phyloP scores from a whole-genome alignment of 768 basidiomycete genomes.

The Solioccasus polychromus region DNA sequence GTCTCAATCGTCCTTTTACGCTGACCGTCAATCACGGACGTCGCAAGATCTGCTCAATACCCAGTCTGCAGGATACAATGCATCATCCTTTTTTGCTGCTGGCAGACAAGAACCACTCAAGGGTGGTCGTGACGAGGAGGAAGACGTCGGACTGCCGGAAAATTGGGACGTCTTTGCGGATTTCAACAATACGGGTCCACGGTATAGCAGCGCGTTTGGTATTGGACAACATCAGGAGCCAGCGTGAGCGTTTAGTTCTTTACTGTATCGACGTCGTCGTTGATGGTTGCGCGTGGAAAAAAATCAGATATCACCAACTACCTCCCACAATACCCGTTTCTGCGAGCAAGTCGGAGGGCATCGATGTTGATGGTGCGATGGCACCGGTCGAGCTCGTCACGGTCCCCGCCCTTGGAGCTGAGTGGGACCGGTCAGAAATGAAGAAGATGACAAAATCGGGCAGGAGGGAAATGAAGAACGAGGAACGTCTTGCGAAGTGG shows the following conservation, averaged over 20 bases:
- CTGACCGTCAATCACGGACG: slow-evolving; percentile 35
- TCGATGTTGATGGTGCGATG: slow-evolving; percentile 30
- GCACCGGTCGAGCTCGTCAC: slow-evolving; percentile 84
- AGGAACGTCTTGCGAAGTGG: slow-evolving; percentile 57
- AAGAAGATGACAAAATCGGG: slow-evolving; percentile 72
- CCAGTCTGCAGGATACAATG: slow-evolving; percentile 72
- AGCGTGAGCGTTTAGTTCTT: slow-evolving; percentile 40
- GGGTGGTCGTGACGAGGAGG: slow-evolving; percentile 73
- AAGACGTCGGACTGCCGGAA: slow-evolving; percentile 38
- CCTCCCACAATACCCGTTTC: slow-evolving; percentile 24
- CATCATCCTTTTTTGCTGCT: slow-evolving; percentile 60
- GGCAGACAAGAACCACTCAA: slow-evolving; percentile 77
- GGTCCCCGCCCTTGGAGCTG: slow-evolving; percentile 86
- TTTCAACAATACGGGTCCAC: slow-evolving; percentile 83
- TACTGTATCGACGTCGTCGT: slow-evolving; percentile 1
- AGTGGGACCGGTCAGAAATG: slow-evolving; percentile 84
- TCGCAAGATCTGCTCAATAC: slow-evolving; percentile 48
- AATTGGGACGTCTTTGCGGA: slow-evolving; percentile 85
- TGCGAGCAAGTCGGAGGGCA: slow-evolving; percentile 35
- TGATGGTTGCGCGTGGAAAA: slow-evolving; percentile 5
- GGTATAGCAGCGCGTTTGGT: slow-evolving; percentile 66
- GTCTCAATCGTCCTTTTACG: slow-evolving; percentile 69
- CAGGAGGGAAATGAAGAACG: slow-evolving; percentile 57
- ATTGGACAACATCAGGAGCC: slow-evolving; percentile 36
- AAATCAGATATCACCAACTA: slow-evolving; percentile 44